Base-by-base conservation (phyloP, 768 basidiomycete genomes). In the Podaxis pistillaris region DNA sequence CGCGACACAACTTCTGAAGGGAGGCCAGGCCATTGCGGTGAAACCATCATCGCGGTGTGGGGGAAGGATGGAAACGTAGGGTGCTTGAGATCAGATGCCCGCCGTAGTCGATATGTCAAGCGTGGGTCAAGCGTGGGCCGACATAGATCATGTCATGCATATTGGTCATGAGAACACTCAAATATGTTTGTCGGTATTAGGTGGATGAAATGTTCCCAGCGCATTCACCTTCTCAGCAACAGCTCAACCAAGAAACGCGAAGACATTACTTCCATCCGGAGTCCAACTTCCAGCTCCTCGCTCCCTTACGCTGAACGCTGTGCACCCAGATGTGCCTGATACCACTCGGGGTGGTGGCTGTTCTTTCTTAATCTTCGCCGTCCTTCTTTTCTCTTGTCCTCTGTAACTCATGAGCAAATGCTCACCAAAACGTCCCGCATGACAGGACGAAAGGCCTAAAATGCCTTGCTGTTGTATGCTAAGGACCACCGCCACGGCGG, bases 1-100 rank as follows among this genome's bases (percentile, higher is more conserved):
- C 78, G 76, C 6, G 83, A 82, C 0, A 65, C 68, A 52, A 82
- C 73, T 28, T 64, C 65, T 2, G 70, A 57, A 9, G 79, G 72
- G 24, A 75, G 69, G 5, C 55, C 55, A 11, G 54, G 36, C 61
- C 55, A 62, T 36, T 56, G 36, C 24, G 3, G 49, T 4, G 58
- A 19, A 41, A 9, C 17, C 58, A 37, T 61, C 30, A 15, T 28
- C 22, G 19, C n/a, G n/a, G n/a, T n/a, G n/a, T n/a, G n/a, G 12
- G 22, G 13, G 13, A 50, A 22, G 49, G 0, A n/a, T 12, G 9
- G 19, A 22, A 6, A 12, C 4, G 24, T 2, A 24, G 19, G 19
- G 26, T 13, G 26, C 11, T 22, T 50, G 24, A 4, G 13, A 13
- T 24, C 9, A 46, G 19, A 19, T 15, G 44, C 7, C 30, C 30